Evolutionary conservation across 768 basidiomycete species (phyloP).

Genomic region (Tylopilus sp.): DNA sequence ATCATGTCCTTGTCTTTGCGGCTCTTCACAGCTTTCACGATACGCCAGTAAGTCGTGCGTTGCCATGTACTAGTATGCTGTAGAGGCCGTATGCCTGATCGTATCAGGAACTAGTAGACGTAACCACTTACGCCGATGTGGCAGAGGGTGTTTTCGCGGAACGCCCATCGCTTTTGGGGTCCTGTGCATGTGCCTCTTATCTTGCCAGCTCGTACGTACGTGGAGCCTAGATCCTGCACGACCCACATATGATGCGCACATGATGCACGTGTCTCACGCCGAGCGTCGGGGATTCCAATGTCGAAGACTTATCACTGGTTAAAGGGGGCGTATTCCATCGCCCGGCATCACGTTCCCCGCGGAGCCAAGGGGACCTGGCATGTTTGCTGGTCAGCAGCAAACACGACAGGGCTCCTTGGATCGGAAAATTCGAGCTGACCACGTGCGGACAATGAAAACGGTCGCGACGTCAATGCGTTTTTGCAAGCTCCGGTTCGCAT

Average conservation of each 20-base stretch:
- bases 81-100: neutral
- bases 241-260: constrained; percentile 1
- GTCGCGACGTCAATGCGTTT: neutral
- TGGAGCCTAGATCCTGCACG: constrained; percentile 6
- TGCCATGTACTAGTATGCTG: neutral
- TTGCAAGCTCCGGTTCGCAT: constrained; percentile 3
- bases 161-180: constrained; percentile 17
- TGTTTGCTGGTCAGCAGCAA: no score
- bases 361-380: neutral
- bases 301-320: neutral
- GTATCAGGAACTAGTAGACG: neutral
- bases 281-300: neutral
- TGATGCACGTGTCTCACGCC: constrained; percentile 6
- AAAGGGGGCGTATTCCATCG: neutral
- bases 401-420: no score
- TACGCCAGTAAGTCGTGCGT: neutral
- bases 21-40: neutral
- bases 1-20: neutral
- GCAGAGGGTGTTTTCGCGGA: constrained; percentile 11
- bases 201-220: constrained; percentile 16
- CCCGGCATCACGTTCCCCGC: neutral
- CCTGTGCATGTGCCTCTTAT: constrained; percentile 18
- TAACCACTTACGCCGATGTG: neutral
- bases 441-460: neutral
- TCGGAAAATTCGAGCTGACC: neutral